Base-by-base conservation (phyloP, 257 asterid species). In the Nicotiana tabacum region DNA sequence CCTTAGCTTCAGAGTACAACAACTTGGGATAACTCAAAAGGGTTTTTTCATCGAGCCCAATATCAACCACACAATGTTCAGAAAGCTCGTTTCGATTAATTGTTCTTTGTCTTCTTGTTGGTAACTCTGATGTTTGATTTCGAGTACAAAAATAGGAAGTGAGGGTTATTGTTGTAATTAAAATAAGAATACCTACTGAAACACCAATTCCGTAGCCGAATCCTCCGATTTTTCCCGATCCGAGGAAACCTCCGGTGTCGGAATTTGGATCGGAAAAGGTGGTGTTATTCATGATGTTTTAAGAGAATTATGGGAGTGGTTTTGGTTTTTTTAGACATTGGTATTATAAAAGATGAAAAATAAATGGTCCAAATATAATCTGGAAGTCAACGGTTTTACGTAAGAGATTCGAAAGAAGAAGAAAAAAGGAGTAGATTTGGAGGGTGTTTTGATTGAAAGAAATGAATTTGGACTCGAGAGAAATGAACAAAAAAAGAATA, bases 151-250 rank as follows among this genome's bases (percentile, higher is more conserved):
- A 94, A 86, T 95, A 92, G 29, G 98, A 92, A 6, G 95, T 90
- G 27, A 92, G 82, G 60, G 97, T 92, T 77, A 95, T 91, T 86
- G 98, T 90, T 83, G 97, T 92, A 90, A 95, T 92, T 74, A 95
- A 91, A 74, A 94, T 90, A 86, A 95, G 97, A 84, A 95, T 90
- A 5, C 97, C 99, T 35, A 93, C 94, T 4, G 98, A 92, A 17
- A 95, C 91, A 16, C 97, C 96, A 84, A 94, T 91, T 12, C 97
- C 97, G 78, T 95, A 95, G 6, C 97, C 96, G 85, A 95, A 95
- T 0, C 97, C 95, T 18, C 98, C 92, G 74, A 92, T 86, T 84
- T 86, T 87, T 0, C 85, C 83, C 1, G 97, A 86, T 83, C 90
- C 90, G n/a, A 91, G 85, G 11, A 93, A 88, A 18, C 92, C 93